These are phyloP conservation scores for Cinchona pubescens DNA, from an alignment of 257 asterid species.

Conservation along the genomic window DNA sequence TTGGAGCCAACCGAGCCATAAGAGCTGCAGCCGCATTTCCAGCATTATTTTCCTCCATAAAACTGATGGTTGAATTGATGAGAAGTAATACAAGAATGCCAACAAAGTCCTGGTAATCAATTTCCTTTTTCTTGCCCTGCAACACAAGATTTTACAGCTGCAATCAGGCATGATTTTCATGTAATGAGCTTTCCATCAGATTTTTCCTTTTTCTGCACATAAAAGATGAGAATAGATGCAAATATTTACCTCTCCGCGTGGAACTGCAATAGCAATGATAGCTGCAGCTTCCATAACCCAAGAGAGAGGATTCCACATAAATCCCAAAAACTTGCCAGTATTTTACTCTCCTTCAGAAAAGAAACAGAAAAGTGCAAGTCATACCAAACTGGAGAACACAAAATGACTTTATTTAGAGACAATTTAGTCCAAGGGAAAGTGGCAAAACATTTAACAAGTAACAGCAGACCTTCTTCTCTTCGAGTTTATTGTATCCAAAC, in stretches of 20 bases:
- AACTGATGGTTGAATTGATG: slow-evolving; percentile 35
- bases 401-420: neutral
- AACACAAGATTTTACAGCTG: neutral
- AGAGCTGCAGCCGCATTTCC: slow-evolving; percentile 45
- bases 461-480: slow-evolving; percentile 35
- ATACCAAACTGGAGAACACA: neutral
- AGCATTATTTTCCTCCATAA: slow-evolving; percentile 37
- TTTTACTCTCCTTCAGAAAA: slow-evolving; percentile 27
- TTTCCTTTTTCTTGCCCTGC: slow-evolving; percentile 18
- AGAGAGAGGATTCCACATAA: slow-evolving; percentile 41
- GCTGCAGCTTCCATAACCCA: slow-evolving; percentile 45
- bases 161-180: neutral
- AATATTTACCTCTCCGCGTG: slow-evolving; percentile 24
- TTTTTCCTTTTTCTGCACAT: neutral
- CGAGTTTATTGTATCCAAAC: slow-evolving; percentile 35
- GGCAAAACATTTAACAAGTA: neutral
- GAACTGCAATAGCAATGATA: slow-evolving; percentile 31
- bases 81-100: slow-evolving; percentile 29
- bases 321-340: slow-evolving; percentile 36
- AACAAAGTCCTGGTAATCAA: slow-evolving; percentile 31
- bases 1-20: slow-evolving; percentile 42
- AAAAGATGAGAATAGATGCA: neutral
- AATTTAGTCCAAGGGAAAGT: neutral
- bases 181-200: neutral
- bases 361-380: neutral